A percentile compares a stretch with the other conserved stretches of the same genome.
Evolutionary conservation across 257 asterid genomes (phyloP).

Genomic region (Linderniella brevidens): DNA sequence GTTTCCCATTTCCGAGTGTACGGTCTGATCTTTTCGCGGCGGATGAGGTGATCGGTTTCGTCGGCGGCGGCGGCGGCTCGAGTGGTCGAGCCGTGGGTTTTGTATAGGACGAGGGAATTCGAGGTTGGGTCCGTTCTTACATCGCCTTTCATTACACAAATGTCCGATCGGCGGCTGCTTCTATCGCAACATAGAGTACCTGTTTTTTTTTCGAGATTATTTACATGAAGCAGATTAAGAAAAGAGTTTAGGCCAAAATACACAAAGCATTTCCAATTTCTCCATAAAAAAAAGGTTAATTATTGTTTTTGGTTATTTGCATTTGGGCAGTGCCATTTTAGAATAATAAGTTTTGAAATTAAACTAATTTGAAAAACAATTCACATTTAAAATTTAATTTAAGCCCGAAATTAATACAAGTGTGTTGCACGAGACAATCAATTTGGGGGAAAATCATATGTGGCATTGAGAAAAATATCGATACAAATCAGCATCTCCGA

Average conservation of each 20-base stretch:
- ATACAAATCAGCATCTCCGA: no score
- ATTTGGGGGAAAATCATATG: no score
- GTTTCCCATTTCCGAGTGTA: constrained; percentile 87
- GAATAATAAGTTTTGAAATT: no score
- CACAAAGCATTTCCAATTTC: constrained; percentile 5
- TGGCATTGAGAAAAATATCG: no score
- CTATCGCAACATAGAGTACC: constrained; percentile 82
- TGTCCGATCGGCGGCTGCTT: constrained; percentile 47
- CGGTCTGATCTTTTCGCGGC: constrained; percentile 53
- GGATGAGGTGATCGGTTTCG: constrained; percentile 13
- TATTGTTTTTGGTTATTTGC: no score
- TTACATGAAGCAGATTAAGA: constrained; percentile 5
- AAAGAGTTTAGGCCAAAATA: background rate
- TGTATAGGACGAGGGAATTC: constrained; percentile 39
- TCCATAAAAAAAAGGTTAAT: no score
- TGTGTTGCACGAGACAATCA: no score
- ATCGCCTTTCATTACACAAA: constrained; percentile 81
- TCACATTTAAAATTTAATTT: no score
- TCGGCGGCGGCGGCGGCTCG: constrained; percentile 7
- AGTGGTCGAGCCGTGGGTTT: constrained; percentile 4
- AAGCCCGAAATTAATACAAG: no score
- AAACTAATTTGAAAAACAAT: no score
- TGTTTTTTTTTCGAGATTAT: constrained; percentile 13
- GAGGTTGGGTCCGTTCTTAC: constrained; percentile 45
- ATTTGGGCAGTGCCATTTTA: no score